Percentiles rank a stretch among this genome's conserved stretches.
Conservation (phyloP, 768 basidiomycete genomes). For the Phaffia australis region DNA sequence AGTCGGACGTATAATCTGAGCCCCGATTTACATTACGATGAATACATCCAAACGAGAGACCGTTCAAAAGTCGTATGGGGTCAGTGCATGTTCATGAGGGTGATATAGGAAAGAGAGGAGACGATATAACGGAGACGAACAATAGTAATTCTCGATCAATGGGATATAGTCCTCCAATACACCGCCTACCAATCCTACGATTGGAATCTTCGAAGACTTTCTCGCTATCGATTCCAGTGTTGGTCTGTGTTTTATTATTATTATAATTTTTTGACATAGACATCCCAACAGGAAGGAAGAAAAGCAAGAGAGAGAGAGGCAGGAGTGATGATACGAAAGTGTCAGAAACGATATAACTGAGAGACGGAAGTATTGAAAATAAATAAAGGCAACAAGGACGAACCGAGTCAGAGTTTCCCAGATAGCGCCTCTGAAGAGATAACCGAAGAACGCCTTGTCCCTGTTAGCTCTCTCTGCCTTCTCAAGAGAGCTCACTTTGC, state of each 20-base stretch:
- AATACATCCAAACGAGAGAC: too few species aligned
- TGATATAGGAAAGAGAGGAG: background rate
- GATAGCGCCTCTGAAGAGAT: constrained; percentile 17
- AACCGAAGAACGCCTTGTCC: background rate
- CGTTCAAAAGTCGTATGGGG: too few species aligned
- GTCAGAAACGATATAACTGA: background rate
- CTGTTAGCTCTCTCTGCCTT: constrained; percentile 4
- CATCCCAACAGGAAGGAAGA: too few species aligned
- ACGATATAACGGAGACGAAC: background rate
- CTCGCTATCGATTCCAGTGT: constrained; percentile 11
- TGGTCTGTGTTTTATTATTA: constrained; percentile 12
- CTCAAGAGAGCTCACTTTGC: constrained; percentile 3
- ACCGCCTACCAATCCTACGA: constrained; percentile 13
- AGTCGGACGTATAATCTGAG: too few species aligned
- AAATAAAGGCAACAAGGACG: background rate
- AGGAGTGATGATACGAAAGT: background rate
- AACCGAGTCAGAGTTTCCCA: constrained; percentile 21
- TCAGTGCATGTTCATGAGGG: too few species aligned
- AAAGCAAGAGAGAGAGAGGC: too few species aligned
- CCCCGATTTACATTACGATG: too few species aligned
- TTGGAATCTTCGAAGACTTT: constrained; percentile 11
- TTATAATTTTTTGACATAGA: too few species aligned
- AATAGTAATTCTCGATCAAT: constrained; percentile 20
- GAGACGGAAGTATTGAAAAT: background rate
- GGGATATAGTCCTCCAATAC: constrained; percentile 20